Evolutionary conservation across 768 basidiomycete species (phyloP).

Genomic region (Amanita phalloides): DNA sequence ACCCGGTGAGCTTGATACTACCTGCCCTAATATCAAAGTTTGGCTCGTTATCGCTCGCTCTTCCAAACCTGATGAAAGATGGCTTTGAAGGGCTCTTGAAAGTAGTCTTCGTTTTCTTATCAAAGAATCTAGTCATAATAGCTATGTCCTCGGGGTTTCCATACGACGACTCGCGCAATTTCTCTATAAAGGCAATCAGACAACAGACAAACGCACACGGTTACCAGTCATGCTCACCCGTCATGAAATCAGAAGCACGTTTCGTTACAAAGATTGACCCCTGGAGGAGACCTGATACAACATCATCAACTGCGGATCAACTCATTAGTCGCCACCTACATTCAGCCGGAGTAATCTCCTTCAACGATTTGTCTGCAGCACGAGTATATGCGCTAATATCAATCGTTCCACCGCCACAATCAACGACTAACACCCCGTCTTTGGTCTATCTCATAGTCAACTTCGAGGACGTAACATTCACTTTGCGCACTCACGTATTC

Average conservation of each 20-base stretch:
- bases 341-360: not conserved
- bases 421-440: slow-evolving; percentile 3
- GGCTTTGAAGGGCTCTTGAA: slow-evolving; percentile 23
- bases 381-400: slow-evolving; percentile 4
- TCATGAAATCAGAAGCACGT: not conserved
- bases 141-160: slow-evolving; percentile 24
- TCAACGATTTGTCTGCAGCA: not conserved
- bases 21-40: slow-evolving; percentile 31
- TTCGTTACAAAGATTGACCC: not conserved
- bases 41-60: slow-evolving; percentile 26
- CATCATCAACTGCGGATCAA: slow-evolving; percentile 18
- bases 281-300: not conserved
- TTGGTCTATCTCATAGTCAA: not conserved
- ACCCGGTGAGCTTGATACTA: slow-evolving; percentile 12
- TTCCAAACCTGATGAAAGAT: slow-evolving; percentile 38
- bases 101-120: slow-evolving; percentile 34
- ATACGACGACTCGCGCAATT: slow-evolving; percentile 4
- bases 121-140: slow-evolving; percentile 27
- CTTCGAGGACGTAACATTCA: slow-evolving; percentile 21
- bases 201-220: not conserved
- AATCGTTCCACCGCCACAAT: slow-evolving; percentile 5
- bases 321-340: not conserved
- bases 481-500: slow-evolving; percentile 18
- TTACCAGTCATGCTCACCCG: not conserved
- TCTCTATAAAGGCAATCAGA: not conserved